A percentile compares a stretch with the other conserved stretches of the same genome.
Conservation (phyloP, 2,329 filamentous ascomycete genomes). For the Proliferodiscus dingleyae region DNA sequence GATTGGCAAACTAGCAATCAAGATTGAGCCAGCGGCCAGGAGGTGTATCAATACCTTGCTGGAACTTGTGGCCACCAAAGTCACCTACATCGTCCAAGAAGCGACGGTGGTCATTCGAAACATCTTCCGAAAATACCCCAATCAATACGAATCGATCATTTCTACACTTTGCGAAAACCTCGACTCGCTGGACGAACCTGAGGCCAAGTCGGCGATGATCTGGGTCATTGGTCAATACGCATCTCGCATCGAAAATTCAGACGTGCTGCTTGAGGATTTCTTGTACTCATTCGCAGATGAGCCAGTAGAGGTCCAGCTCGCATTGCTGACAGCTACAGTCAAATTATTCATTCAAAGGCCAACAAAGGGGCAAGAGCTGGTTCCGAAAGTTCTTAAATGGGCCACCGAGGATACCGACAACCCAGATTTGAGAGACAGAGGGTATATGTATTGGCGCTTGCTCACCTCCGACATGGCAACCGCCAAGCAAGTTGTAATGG, state of each 20-base stretch:
- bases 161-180: constrained; percentile 92
- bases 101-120: constrained; percentile 98
- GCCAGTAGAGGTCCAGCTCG: constrained; percentile 90
- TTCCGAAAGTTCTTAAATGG: constrained; percentile 95
- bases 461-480: constrained; percentile 85
- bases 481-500: constrained; percentile 90
- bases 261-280: constrained; percentile 90
- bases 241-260: constrained; percentile 94
- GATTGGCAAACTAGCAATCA: constrained; percentile 97
- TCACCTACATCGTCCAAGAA: constrained; percentile 98
- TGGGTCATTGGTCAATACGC: constrained; percentile 99
- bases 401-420: constrained; percentile 99
- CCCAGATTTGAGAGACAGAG: constrained; percentile 88
- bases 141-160: constrained; percentile 98
- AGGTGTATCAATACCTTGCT: constrained; percentile 90
- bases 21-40: constrained; percentile 90
- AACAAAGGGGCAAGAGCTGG: constrained; percentile 87
- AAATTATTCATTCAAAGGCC: constrained; percentile 97
- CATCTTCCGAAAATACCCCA: constrained; percentile 98
- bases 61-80: constrained; percentile 93
- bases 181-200: constrained; percentile 92
- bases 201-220: constrained; percentile 97
- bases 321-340: constrained; percentile 89
- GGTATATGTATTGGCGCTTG: constrained; percentile 99
- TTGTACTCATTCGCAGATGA: constrained; percentile 91